Percentiles rank a stretch among this genome's conserved stretches.
Conservation (phyloP, 2,329 filamentous ascomycete genomes). For the Trichoderma citrinoviride region DNA sequence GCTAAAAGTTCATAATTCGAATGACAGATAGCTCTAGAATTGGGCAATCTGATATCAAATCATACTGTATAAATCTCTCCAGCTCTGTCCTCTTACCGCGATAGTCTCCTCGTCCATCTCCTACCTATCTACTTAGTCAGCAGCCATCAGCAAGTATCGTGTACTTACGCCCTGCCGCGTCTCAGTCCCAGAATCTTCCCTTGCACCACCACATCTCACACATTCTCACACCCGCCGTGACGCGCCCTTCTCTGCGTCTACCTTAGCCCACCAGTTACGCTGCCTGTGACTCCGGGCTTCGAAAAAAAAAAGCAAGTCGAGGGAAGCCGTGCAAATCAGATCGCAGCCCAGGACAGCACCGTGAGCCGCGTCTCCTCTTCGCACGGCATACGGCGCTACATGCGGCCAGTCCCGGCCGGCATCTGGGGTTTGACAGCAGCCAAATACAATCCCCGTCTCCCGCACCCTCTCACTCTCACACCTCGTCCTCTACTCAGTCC, state of each 20-base stretch:
- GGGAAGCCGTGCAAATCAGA: background rate
- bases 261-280: background rate
- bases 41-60: too few relatives aligned
- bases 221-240: background rate
- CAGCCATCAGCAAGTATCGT: background rate
- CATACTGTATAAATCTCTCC: too few relatives aligned
- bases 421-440: conserved; percentile 14
- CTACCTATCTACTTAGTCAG: background rate
- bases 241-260: background rate
- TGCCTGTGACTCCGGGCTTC: background rate
- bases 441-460: background rate
- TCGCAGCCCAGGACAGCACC: background rate
- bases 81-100: too few relatives aligned
- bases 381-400: conserved; percentile 9
- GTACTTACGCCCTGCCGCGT: background rate
- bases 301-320: too few relatives aligned
- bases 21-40: too few relatives aligned
- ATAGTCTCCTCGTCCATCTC: background rate
- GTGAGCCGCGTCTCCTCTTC: conserved; percentile 2
- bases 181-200: background rate
- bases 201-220: background rate
- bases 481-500: background rate
- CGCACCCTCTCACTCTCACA: background rate
- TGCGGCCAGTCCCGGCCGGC: background rate
- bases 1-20: too few relatives aligned